Evolutionary conservation across 495 filamentous ascomycete genomes (phyloP), one percentile per base, ranked within the genome.

Genomic region (Penicillium soppii): DNA sequence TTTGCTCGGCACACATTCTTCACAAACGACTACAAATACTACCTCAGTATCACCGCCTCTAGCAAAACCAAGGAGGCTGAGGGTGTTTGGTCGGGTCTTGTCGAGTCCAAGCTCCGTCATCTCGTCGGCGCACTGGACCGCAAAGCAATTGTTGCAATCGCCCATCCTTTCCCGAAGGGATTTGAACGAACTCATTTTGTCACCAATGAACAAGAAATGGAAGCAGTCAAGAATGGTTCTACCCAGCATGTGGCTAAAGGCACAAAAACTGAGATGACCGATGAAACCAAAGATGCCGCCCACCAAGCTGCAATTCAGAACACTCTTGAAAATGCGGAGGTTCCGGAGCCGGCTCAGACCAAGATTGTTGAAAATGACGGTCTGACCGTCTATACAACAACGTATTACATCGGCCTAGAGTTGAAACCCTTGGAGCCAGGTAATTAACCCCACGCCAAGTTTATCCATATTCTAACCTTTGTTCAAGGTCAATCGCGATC

Each of bases 1-100:
- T 98, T 98, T 59, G 75, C 77, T 3, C 87, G 88, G 33, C 91
- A 97, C 65, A 86, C 82, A 1, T 97, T 97, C 68, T 98, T 97
- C 72, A 95, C 95, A 2, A 59, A 81, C 30, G 91, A 84, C 44
- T 96, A 96, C 73, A 95, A 89, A 67, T 96, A 96, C 64, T 98
- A 97, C 66, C 82, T 98, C 39, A 87, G 85, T 51, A 84, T 97
- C 48, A 85, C 92, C 35, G 81, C 91, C n/a, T 85, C 89, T 0
- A 91, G 90, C 68, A 88, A 78, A 49, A 89, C 85, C 20, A 92
- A 90, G 58, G 90, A 96, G 52, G 86, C 87, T 1, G 88, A 95
- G 57, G 80, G 87, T 12, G 77, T 83, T 27, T 97, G 94, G 91
- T 90, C 90, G 25, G 92, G 94, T 7, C 82, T 90, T 27, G 89